Evolutionary conservation across 202 grass and related monocot genomes (phyloP), one percentile per base, ranked within the genome.

Genomic region (Sporobolus alterniflorus): DNA sequence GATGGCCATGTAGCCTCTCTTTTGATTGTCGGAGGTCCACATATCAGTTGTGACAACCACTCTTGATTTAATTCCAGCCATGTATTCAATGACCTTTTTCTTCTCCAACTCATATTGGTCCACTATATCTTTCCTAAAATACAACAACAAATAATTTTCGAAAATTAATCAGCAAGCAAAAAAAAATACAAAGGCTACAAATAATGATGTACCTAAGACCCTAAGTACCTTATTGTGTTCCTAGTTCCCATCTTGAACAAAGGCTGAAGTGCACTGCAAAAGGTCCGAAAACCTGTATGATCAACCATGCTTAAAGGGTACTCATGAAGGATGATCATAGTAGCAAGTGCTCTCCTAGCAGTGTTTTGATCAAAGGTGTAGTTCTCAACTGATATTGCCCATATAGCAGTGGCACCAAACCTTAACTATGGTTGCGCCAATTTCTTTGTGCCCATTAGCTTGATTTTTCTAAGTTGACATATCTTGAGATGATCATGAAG

Each of bases 151-250:
- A 39, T 39, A 39, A 39, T 39, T 39, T n/a, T n/a, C n/a, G n/a
- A n/a, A n/a, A n/a, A n/a, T n/a, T n/a, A n/a, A n/a, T n/a, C n/a
- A n/a, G n/a, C n/a, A n/a, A n/a, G n/a, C n/a, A n/a, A n/a, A n/a
- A n/a, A 39, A 39, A 39, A 39, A 39, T 39, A 49, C 47, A 49
- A 26, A 18, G 11, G 42, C 2, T 41, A 66, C n/a, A n/a, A n/a
- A n/a, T n/a, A n/a, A n/a, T n/a, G n/a, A n/a, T n/a, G n/a, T n/a
- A n/a, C n/a, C n/a, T n/a, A n/a, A n/a, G n/a, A n/a, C n/a, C n/a
- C n/a, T n/a, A n/a, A n/a, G n/a, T 78, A 51, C 64, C 77, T 80
- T 52, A 80, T 59, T 9, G 65, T 80, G 26, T 80, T 80, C 4
- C 62, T 49, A 2, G 63, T 20, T 9, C 44, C 63, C 5, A 79